Evolutionary conservation across 2,329 filamentous ascomycete species (phyloP).

Genomic region (Pseudogymnoascus sp.): DNA sequence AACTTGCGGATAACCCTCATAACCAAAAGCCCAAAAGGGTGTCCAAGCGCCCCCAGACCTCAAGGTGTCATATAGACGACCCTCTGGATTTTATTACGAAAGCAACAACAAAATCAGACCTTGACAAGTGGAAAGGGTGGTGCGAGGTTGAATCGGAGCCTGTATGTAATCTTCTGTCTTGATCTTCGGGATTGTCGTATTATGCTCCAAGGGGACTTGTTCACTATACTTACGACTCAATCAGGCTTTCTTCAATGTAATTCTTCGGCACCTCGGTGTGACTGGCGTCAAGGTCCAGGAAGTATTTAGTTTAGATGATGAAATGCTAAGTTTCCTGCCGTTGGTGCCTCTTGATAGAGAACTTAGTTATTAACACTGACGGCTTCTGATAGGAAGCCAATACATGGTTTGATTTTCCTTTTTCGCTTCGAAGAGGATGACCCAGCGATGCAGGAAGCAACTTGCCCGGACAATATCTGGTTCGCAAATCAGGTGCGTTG

Average conservation of each 20-base stretch:
- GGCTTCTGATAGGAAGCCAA: constrained; percentile 49
- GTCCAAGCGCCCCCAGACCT: background rate
- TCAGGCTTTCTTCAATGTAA: constrained; percentile 76
- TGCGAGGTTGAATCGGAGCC: constrained; percentile 86
- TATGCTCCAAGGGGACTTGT: background rate
- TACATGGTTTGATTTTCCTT: constrained; percentile 83
- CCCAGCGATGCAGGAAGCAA: constrained; percentile 45
- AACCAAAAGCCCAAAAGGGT: background rate
- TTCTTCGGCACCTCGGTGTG: constrained; percentile 73
- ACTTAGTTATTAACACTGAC: background rate
- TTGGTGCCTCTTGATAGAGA: constrained; percentile 31
- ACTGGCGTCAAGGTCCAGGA: constrained; percentile 67
- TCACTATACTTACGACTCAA: constrained; percentile 15
- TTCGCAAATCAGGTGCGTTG: constrained; percentile 77
- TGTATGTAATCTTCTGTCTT: constrained; percentile 38
- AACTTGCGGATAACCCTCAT: background rate
- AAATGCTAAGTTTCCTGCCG: constrained; percentile 55
- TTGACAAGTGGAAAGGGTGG: constrained; percentile 62
- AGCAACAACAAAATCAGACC: constrained; percentile 44
- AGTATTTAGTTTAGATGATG: constrained; percentile 63
- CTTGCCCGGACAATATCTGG: constrained; percentile 65
- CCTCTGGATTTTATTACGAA: constrained; percentile 29
- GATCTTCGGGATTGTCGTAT: background rate
- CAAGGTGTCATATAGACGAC: constrained; percentile 10
- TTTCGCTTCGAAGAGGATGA: constrained; percentile 58